These are phyloP conservation scores for Cladosporium austrohemisphaericum DNA, from an alignment of 2,329 filamentous ascomycete species.

Conservation along the genomic window DNA sequence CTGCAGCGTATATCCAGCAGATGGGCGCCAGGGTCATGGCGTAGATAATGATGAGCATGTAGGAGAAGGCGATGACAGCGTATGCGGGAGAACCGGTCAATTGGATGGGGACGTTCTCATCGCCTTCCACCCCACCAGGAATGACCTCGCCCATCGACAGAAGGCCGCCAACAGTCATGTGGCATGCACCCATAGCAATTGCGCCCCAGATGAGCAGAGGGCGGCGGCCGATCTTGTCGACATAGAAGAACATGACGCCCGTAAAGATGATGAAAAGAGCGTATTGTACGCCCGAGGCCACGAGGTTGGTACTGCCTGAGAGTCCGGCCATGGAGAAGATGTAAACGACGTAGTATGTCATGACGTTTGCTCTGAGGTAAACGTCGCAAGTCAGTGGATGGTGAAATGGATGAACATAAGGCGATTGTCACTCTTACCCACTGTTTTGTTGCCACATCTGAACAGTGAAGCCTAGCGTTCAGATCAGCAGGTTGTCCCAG, in stretches of 20 bases:
- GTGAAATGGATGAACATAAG: too few relatives aligned
- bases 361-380: constrained; percentile 28
- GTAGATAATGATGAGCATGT: constrained; percentile 62
- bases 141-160: constrained; percentile 40
- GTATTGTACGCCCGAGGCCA: constrained; percentile 40
- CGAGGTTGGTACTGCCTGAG: constrained; percentile 47
- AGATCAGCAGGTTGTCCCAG: background rate
- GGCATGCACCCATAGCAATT: constrained; percentile 42
- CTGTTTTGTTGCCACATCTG: constrained; percentile 55
- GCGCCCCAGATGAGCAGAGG: constrained; percentile 43
- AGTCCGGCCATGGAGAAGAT: constrained; percentile 59
- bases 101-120: constrained; percentile 52
- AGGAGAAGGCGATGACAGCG: constrained; percentile 63
- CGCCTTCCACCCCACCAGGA: constrained; percentile 43
- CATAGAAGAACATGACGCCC: constrained; percentile 39
- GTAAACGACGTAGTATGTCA: constrained; percentile 53
- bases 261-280: constrained; percentile 43
- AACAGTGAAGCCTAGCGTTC: constrained; percentile 46
- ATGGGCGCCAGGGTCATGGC: constrained; percentile 61
- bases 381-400: too few relatives aligned
- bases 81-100: constrained; percentile 54
- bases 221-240: constrained; percentile 40
- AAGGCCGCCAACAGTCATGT: constrained; percentile 48
- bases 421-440: too few relatives aligned
- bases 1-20: constrained; percentile 64